These are phyloP conservation scores for Prunus fruticosa DNA, from an alignment of 306 rosid genomes.

Conservation along the genomic window DNA sequence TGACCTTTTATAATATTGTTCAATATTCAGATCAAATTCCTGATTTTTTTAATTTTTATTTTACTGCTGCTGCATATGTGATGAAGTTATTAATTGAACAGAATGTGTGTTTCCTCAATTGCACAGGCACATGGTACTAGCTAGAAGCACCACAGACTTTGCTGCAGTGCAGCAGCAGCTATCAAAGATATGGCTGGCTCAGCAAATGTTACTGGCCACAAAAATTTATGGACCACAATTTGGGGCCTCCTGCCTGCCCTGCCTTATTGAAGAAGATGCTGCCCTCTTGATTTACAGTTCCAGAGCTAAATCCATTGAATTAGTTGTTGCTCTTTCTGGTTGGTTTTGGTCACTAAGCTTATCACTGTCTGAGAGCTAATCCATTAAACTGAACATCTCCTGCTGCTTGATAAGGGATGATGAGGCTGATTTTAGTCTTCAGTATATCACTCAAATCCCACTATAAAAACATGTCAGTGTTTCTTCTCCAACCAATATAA, in stretches of 20 bases:
- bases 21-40: neutral
- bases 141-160: conserved; percentile 9
- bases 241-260: conserved; percentile 24
- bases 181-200: conserved; percentile 46
- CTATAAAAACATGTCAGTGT: conserved; percentile 12
- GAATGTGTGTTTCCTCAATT: conserved; percentile 1
- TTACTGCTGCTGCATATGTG: neutral
- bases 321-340: conserved; percentile 35
- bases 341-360: conserved; percentile 40
- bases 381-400: neutral
- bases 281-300: conserved; percentile 39
- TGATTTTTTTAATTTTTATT: neutral
- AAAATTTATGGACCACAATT: conserved; percentile 54
- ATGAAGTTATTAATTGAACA: neutral
- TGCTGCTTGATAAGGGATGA: conserved; percentile 3
- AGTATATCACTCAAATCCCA: conserved; percentile 10
- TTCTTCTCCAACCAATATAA: neutral
- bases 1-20: conserved; percentile 13
- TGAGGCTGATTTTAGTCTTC: conserved; percentile 15
- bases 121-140: neutral
- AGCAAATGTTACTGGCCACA: conserved; percentile 42
- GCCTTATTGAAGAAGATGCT: conserved; percentile 37
- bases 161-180: neutral
- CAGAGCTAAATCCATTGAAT: conserved; percentile 38
- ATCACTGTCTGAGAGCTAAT: conserved; percentile 33